Evolutionary conservation across 768 basidiomycete species (phyloP).

Genomic region (Phlegmacium glaucopus): DNA sequence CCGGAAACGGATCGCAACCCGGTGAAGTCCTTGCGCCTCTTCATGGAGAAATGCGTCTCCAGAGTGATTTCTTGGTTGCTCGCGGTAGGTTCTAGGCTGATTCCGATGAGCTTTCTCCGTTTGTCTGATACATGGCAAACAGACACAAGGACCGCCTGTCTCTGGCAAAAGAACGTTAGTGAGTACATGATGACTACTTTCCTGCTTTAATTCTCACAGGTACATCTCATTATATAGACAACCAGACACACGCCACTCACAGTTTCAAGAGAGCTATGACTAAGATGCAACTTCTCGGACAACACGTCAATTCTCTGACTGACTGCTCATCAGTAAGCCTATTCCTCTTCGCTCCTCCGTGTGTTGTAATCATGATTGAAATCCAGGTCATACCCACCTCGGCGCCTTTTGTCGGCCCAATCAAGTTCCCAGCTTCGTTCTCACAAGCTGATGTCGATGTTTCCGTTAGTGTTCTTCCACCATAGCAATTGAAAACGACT

Average conservation of each 20-base stretch:
- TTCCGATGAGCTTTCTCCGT: too few species aligned
- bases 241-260: conserved; percentile 18
- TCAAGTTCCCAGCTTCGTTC: conserved; percentile 16
- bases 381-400: neutral
- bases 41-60: conserved; percentile 34
- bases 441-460: conserved; percentile 9
- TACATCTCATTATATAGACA: conserved; percentile 5
- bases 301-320: conserved; percentile 25
- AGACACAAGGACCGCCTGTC: conserved; percentile 4
- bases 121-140: too few species aligned
- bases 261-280: conserved; percentile 28
- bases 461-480: conserved; percentile 5
- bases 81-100: neutral
- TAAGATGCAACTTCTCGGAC: conserved; percentile 28
- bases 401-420: conserved; percentile 2
- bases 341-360: too few species aligned
- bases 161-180: conserved; percentile 12
- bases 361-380: too few species aligned
- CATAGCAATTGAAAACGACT: neutral
- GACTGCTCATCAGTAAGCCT: conserved; percentile 32
- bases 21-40: conserved; percentile 31
- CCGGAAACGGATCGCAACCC: conserved; percentile 12
- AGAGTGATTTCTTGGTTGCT: conserved; percentile 28
- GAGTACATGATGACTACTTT: neutral
- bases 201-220: neutral